Base-by-base conservation (phyloP, 768 basidiomycete genomes). In the Boletus subparvulus region DNA sequence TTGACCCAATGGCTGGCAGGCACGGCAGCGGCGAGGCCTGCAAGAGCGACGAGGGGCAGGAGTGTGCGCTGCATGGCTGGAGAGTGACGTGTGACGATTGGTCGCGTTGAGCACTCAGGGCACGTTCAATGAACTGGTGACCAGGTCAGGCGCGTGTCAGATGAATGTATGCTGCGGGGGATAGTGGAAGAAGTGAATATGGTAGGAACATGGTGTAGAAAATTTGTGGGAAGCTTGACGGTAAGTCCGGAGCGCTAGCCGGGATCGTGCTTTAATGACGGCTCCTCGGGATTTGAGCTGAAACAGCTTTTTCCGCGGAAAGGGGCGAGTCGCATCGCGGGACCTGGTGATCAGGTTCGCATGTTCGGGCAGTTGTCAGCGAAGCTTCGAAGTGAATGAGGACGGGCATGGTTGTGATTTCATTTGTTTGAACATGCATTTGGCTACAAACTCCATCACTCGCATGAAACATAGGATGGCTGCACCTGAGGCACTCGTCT, bases 1-100 rank as follows among this genome's bases (percentile, higher is more conserved):
- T 50, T 50, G 42, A 50, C 40, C 55, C 49, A 51, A 36, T 59
- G 58, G 10, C 55, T 28, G 0, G 36, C 28, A 17, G 46, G 41
- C 19, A 36, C 8, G 11, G 52, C 39, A 50, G 17, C 56, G 28
- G 47, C 33, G 10, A 53, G 42, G 14, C 24, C 19, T 4, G 26
- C 14, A 9, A 59, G 43, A 37, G 42, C 14, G 3, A 32, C 32
- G n/a, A 52, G 32, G 19, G 14, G 26, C 8, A 59, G 17, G 19
- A 45, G 19, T 39, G 24, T 39, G 26, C 10, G 41, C 11, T 6
- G 30, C 55, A 58, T 58, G 28, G 21, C 14, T 50, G 5, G 19
- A 46, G 32, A 40, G 32, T 10, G 30, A 30, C 12, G 11, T n/a
- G 32, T 10, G 30, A 30, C 12, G 11, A n/a, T 10, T 46, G 28